phyloP scores from a whole-genome alignment of 1,284 basidiomycete genomes.

The Trichosporon sp. region DNA sequence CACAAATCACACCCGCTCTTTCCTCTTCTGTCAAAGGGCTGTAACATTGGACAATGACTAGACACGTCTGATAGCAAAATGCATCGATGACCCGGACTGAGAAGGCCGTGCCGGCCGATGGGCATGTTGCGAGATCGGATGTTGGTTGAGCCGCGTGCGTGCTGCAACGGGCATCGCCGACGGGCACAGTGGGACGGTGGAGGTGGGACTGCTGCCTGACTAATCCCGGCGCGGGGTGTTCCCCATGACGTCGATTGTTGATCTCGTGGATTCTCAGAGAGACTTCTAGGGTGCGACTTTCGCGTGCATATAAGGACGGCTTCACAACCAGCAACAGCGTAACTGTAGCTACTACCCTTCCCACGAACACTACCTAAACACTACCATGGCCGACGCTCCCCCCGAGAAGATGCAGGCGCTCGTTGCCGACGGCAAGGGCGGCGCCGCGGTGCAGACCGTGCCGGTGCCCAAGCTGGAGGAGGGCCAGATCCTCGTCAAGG shows the following conservation, averaged over 20 bases:
- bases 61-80: constrained; percentile 6
- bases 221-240: not conserved
- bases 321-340: not conserved
- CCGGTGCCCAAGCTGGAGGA: constrained; percentile 33
- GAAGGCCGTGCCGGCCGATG: not conserved
- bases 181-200: not conserved
- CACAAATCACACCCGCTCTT: not conserved
- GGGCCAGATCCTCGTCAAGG: constrained; percentile 46
- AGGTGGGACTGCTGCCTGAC: not conserved
- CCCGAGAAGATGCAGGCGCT: constrained; percentile 33
- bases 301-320: not conserved
- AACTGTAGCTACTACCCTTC: not conserved
- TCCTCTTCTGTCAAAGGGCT: constrained; percentile 3
- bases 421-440: constrained; percentile 19
- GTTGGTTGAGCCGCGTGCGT: not conserved
- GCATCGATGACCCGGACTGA: constrained; percentile 3
- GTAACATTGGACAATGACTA: constrained; percentile 6
- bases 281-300: not conserved
- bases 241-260: not conserved
- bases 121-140: not conserved
- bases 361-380: not conserved
- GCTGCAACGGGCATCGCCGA: not conserved
- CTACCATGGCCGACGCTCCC: not conserved
- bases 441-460: constrained; percentile 26
- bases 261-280: not conserved